phyloP scores from a whole-genome alignment of 768 basidiomycete genomes.

The Hypholoma fasciculare region DNA sequence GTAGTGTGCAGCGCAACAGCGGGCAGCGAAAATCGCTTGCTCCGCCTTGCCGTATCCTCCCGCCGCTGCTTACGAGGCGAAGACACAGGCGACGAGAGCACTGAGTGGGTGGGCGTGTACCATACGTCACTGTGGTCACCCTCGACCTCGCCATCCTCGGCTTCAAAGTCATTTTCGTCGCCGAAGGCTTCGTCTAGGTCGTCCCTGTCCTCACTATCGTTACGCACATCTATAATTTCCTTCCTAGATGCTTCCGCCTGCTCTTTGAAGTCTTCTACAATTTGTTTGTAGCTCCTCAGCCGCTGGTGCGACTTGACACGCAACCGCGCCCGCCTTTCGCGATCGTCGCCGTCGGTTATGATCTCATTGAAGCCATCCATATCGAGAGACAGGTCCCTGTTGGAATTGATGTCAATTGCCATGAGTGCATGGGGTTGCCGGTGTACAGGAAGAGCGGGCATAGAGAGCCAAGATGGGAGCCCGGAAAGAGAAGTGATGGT shows the following conservation, averaged over 20 bases:
- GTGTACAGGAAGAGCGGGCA: constrained; percentile 47
- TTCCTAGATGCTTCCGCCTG: constrained; percentile 18
- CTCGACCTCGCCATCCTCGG: not conserved
- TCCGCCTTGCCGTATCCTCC: constrained; percentile 63
- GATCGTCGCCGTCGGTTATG: constrained; percentile 11
- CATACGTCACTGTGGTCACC: constrained; percentile 14
- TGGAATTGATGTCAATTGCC: constrained; percentile 40
- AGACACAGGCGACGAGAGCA: constrained; percentile 23
- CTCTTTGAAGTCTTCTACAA: constrained; percentile 61
- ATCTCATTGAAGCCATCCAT: constrained; percentile 1
- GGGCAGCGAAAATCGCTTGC: constrained; percentile 74
- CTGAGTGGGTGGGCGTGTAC: constrained; percentile 16
- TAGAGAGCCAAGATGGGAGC: constrained; percentile 56
- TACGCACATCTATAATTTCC: not conserved
- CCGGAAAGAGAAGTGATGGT: constrained; percentile 52
- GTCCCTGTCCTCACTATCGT: not conserved
- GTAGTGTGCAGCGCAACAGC: constrained; percentile 77
- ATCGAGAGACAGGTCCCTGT: constrained; percentile 18
- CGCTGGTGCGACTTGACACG: constrained; percentile 41
- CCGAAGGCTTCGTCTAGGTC: constrained; percentile 14
- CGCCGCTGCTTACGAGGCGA: constrained; percentile 29
- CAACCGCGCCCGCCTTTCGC: constrained; percentile 24
- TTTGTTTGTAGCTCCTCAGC: constrained; percentile 65
- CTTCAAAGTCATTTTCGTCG: too few relatives aligned
- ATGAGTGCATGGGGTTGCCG: constrained; percentile 46